These are phyloP conservation scores for Byssothecium circinans DNA, from an alignment of 2,329 filamentous ascomycete species.

Conservation along the genomic window DNA sequence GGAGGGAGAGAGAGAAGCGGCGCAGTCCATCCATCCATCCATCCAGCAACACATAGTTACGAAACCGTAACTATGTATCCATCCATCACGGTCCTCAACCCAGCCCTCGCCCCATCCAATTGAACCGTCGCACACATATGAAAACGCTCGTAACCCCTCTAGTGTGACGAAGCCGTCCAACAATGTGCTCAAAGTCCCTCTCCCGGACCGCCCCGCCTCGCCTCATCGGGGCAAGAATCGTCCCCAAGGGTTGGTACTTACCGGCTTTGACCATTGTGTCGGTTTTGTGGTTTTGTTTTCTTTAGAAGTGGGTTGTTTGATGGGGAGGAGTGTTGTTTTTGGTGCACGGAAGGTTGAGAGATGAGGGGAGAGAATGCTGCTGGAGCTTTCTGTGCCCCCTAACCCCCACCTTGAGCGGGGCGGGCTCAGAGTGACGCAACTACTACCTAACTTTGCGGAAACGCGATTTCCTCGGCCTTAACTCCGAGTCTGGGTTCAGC, in stretches of 20 bases:
- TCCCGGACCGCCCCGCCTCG: constrained; percentile 37
- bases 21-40: not conserved
- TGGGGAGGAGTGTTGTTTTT: constrained; percentile 15
- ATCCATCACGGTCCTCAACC: too few species aligned
- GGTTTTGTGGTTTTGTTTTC: constrained; percentile 44
- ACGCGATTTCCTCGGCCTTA: constrained; percentile 9
- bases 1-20: not conserved
- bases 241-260: constrained; percentile 54
- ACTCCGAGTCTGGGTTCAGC: constrained; percentile 26
- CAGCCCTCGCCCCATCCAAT: too few species aligned
- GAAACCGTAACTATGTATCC: too few species aligned
- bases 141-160: not conserved
- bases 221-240: constrained; percentile 26
- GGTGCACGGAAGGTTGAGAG: constrained; percentile 9
- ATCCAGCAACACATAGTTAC: too few species aligned
- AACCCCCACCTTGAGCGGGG: constrained; percentile 30
- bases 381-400: constrained; percentile 5
- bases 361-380: not conserved
- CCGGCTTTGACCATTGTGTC: constrained; percentile 98
- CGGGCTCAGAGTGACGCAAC: constrained; percentile 36
- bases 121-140: constrained; percentile 16
- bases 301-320: constrained; percentile 1
- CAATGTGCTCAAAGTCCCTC: constrained; percentile 66
- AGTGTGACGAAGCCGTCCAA: constrained; percentile 14
- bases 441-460: not conserved